Conservation (phyloP, 108 stramenopile species). For the Nannochloropsis salina region DNA sequence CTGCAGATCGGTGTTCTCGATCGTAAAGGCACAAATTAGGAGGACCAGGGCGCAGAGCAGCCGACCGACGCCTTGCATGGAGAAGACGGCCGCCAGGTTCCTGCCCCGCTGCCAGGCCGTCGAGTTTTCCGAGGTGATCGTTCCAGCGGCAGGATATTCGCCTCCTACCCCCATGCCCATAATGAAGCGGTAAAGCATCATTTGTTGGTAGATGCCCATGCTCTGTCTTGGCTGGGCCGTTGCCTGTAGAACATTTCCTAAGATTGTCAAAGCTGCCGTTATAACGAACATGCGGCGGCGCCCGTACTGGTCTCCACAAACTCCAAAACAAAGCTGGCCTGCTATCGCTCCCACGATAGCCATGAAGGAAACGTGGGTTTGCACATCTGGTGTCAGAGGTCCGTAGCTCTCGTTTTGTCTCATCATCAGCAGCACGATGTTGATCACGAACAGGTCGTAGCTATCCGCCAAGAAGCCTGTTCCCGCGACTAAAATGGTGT, state of each 20-base stretch:
- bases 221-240: not conserved
- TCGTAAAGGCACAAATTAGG: not conserved
- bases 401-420: slow-evolving; percentile 20
- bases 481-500: not conserved
- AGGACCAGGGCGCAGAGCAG: slow-evolving; percentile 26
- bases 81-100: slow-evolving; percentile 52
- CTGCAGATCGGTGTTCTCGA: not conserved
- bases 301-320: not conserved
- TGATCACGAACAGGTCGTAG: slow-evolving; percentile 13
- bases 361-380: not conserved
- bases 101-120: slow-evolving; percentile 28
- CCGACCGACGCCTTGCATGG: slow-evolving; percentile 58
- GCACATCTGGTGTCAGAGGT: not conserved
- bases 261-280: not conserved
- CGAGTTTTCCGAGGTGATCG: slow-evolving; percentile 35
- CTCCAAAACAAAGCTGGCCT: not conserved
- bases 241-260: not conserved
- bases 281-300: not conserved
- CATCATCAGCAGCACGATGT: not conserved
- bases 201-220: slow-evolving; percentile 36
- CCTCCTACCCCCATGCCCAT: slow-evolving; percentile 59
- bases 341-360: not conserved
- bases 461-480: not conserved
- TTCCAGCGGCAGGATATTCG: slow-evolving; percentile 59
- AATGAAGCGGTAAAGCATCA: slow-evolving; percentile 46